Percentiles rank a stretch among this genome's conserved stretches.
Conservation (phyloP, 352 stramenopile genomes). For the Globisporangium takayamanum region DNA sequence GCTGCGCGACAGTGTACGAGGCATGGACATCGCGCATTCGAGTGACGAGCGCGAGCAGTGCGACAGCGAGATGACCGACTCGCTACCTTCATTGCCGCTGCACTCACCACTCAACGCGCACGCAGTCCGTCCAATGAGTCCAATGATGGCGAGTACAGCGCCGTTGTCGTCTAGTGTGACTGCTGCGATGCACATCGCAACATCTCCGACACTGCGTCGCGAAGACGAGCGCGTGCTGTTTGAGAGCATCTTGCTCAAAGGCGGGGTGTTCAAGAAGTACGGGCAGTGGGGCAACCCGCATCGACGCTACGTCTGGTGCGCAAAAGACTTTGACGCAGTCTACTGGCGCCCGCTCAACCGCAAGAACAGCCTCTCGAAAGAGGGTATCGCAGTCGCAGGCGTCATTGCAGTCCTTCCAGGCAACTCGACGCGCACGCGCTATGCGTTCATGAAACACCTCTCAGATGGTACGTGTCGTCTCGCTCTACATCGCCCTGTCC, state of each 20-base stretch:
- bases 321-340: constrained; percentile 52
- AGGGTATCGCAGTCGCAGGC: constrained; percentile 34
- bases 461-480: constrained; percentile 34
- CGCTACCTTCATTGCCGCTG: not conserved
- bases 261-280: constrained; percentile 72
- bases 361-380: constrained; percentile 53
- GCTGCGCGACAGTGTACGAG: too few relatives aligned
- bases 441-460: constrained; percentile 75
- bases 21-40: too few relatives aligned
- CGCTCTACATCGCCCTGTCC: not conserved
- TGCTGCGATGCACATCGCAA: not conserved
- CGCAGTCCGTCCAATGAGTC: not conserved
- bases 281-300: constrained; percentile 72
- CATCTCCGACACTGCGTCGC: not conserved
- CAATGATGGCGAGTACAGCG: not conserved
- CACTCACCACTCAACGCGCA: constrained; percentile 3
- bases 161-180: not conserved
- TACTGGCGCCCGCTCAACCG: constrained; percentile 69
- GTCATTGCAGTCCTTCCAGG: constrained; percentile 50
- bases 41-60: not conserved
- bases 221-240: constrained; percentile 41
- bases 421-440: constrained; percentile 51
- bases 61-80: not conserved
- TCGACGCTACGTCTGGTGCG: constrained; percentile 65
- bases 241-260: constrained; percentile 56